Conservation (phyloP, 2,329 filamentous ascomycete genomes). For the Nothopassalora personata region DNA sequence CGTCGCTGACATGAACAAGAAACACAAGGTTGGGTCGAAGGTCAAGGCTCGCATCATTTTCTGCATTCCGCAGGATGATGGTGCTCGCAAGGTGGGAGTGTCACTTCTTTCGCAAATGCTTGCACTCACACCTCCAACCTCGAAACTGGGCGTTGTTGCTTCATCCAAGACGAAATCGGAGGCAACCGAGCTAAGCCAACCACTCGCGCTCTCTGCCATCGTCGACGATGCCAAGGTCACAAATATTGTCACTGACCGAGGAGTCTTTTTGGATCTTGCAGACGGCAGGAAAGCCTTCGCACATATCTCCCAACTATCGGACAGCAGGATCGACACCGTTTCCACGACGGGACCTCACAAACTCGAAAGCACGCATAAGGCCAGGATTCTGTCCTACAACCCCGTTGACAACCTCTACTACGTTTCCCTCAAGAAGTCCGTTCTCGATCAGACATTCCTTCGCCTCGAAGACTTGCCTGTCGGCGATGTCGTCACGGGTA, state of each 20-base stretch:
- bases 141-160: slow-evolving; percentile 34
- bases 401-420: slow-evolving; percentile 79
- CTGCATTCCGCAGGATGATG: slow-evolving; percentile 71
- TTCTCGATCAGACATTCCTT: slow-evolving; percentile 83
- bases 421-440: slow-evolving; percentile 72
- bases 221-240: slow-evolving; percentile 73
- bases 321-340: slow-evolving; percentile 80
- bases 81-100: slow-evolving; percentile 73
- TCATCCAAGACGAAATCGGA: slow-evolving; percentile 25
- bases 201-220: slow-evolving; percentile 66
- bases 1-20: slow-evolving; percentile 62
- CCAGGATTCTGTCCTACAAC: slow-evolving; percentile 81
- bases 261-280: slow-evolving; percentile 72
- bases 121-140: slow-evolving; percentile 49
- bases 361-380: slow-evolving; percentile 70
- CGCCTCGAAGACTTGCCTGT: slow-evolving; percentile 85
- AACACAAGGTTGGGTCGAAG: slow-evolving; percentile 78
- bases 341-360: slow-evolving; percentile 74
- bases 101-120: slow-evolving; percentile 82
- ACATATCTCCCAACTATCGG: slow-evolving; percentile 87
- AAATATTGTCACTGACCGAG: slow-evolving; percentile 73
- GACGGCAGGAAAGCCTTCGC: slow-evolving; percentile 58
- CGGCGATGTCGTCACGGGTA: slow-evolving; percentile 74
- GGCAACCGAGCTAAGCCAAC: slow-evolving; percentile 36
- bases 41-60: slow-evolving; percentile 82